Conservation (phyloP, 805 yeast species). For the Wickerhamomyces xylosicus region DNA sequence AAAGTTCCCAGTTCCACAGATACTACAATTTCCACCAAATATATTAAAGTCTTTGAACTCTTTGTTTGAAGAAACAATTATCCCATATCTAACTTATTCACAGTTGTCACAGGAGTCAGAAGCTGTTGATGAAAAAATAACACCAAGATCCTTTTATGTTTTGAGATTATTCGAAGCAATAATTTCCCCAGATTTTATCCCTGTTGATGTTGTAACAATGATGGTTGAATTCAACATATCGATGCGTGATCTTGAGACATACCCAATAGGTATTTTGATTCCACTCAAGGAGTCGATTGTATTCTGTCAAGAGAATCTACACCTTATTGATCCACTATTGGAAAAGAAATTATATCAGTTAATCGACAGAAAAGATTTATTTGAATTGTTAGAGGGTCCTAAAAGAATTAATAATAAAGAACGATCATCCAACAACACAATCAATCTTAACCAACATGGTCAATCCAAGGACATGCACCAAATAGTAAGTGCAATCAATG, state of each 20-base stretch:
- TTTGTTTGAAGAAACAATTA: conserved; percentile 31
- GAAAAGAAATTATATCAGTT: conserved; percentile 32
- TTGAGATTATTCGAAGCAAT: conserved; percentile 53
- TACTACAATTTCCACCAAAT: conserved; percentile 47
- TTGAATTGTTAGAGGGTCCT: conserved; percentile 16
- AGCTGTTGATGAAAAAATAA: conserved; percentile 45
- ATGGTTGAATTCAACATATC: conserved; percentile 50
- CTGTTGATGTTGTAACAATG: conserved; percentile 46
- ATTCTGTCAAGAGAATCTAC: conserved; percentile 41
- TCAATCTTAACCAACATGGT: neutral
- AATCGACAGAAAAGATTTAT: conserved; percentile 61
- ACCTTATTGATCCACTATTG: conserved; percentile 32
- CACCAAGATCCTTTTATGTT: conserved; percentile 56
- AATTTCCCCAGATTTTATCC: conserved; percentile 41
- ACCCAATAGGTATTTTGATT: conserved; percentile 60
- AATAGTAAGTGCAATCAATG: conserved; percentile 26
- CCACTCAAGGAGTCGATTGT: conserved; percentile 57
- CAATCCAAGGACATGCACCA: conserved; percentile 32
- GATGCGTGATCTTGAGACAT: conserved; percentile 46
- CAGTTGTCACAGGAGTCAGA: conserved; percentile 55
- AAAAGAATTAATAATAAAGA: neutral
- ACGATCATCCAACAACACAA: neutral
- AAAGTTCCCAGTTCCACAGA: conserved; percentile 25
- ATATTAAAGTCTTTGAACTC: conserved; percentile 46
- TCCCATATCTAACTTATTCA: conserved; percentile 54